Base-by-base conservation (phyloP, 2,329 filamentous ascomycete species). In the Calonectria naviculata region DNA sequence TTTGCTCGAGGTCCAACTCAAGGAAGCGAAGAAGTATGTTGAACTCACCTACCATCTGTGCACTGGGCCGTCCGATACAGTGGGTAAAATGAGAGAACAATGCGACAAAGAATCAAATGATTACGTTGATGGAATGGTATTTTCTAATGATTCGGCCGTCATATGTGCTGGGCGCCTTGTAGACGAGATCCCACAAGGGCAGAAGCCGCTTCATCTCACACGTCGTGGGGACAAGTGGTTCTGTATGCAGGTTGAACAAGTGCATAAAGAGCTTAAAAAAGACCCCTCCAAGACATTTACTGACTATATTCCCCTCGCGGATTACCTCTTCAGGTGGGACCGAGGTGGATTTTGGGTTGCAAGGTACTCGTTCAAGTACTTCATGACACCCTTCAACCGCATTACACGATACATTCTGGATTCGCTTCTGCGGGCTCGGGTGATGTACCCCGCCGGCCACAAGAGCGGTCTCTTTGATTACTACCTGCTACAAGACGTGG, bases 301-400 rank as follows among this genome's bases (percentile, higher is more conserved):
- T 7, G 89, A 93, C 69, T 89, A 88, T 68, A 87, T 93, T 2
- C 91, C 91, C 0, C 75, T 93, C 0, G 82, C 83, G 2, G 92
- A 93, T 77, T 94, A 94, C 80, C 88, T 93, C 70, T 94, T 94
- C 81, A 89, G 92, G 19, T 93, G 93, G 82, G 91, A 94, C 79
- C 88, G 92, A 41, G 92, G 91, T 56, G 91, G 88, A 3, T 93
- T 93, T 82, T 94, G 92, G 92, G 89, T 89, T 4, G 92, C 89
- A 12, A 83, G 83, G 26, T 89, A 91, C 68, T 89, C 91, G 2
- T 93, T 92, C 81, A 80, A 83, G 26, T 93, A 93, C 81, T 93
- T 93, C 80, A 78, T 87, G 41, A 88, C 87, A 1, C 92, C 92
- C 0, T 93, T 93, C 81, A 93, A 92, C 83, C 85, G 87, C 41